Evolutionary conservation across 1,284 basidiomycete species (phyloP).

Genomic region (Moesziomyces sp.): DNA sequence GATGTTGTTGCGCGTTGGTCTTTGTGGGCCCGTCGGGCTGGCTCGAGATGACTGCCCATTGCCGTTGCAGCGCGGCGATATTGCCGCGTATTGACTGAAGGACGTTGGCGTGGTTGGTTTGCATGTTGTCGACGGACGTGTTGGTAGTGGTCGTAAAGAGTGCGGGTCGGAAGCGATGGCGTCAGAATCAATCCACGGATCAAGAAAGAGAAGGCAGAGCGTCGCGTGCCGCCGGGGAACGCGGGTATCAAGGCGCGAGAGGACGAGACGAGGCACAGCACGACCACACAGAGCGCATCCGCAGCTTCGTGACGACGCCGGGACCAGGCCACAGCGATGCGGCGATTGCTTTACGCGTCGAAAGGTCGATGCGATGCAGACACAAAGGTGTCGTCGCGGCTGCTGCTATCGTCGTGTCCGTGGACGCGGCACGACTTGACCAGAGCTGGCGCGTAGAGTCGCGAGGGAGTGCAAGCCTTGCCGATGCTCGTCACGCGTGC

Average conservation of each 20-base stretch:
- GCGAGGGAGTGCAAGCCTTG: constrained; percentile 6
- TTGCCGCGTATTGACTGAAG: constrained; percentile 54
- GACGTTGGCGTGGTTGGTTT: constrained; percentile 4
- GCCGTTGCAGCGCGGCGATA: constrained; percentile 57
- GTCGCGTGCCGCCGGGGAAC: constrained; percentile 1
- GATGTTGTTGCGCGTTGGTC: constrained; percentile 51
- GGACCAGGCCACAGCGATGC: too few species aligned
- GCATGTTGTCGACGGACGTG: too few species aligned
- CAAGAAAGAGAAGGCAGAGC: neutral
- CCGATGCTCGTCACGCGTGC: neutral
- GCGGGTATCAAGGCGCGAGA: constrained; percentile 1
- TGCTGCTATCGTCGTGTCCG: too few species aligned
- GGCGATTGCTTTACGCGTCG: too few species aligned
- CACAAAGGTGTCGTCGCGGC: too few species aligned
- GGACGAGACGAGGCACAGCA: neutral
- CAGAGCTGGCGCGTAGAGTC: too few species aligned
- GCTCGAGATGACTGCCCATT: constrained; percentile 56
- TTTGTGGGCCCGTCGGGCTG: constrained; percentile 60
- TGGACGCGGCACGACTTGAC: too few species aligned
- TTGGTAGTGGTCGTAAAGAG: neutral
- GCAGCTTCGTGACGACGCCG: neutral
- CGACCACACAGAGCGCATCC: neutral
- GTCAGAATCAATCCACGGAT: constrained; percentile 8
- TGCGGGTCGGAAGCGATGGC: neutral
- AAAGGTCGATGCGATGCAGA: too few species aligned